A percentile compares a stretch with the other conserved stretches of the same genome.
These are phyloP conservation scores for Suillus americanus DNA, from an alignment of 768 basidiomycete species.

Conservation along the genomic window DNA sequence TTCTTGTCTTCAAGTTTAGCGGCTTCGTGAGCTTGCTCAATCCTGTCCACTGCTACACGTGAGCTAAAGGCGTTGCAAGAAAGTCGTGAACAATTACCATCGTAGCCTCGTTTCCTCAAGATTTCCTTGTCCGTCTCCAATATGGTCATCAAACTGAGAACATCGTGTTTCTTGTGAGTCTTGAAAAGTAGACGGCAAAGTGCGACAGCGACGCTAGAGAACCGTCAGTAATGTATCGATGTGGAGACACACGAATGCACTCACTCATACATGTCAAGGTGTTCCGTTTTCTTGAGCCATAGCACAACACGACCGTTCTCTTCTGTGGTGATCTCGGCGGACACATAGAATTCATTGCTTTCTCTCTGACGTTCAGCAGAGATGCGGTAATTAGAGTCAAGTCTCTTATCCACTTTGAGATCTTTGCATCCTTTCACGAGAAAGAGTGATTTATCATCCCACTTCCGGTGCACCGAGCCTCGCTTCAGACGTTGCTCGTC, in stretches of 20 bases:
- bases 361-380: background rate
- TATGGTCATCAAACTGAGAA: slow-evolving; percentile 85
- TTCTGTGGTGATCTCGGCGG: slow-evolving; percentile 48
- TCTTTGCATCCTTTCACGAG: slow-evolving; percentile 63
- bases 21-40: background rate
- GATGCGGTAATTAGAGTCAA: slow-evolving; percentile 43
- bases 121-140: slow-evolving; percentile 81
- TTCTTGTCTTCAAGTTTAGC: background rate
- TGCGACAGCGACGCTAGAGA: slow-evolving; percentile 68
- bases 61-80: background rate
- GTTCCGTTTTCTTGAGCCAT: slow-evolving; percentile 40
- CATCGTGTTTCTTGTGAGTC: slow-evolving; percentile 76
- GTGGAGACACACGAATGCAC: slow-evolving; percentile 42
- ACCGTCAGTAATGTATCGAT: slow-evolving; percentile 2
- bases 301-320: slow-evolving; percentile 59
- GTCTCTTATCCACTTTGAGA: slow-evolving; percentile 54
- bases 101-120: slow-evolving; percentile 77
- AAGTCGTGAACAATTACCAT: slow-evolving; percentile 44
- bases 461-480: slow-evolving; percentile 53
- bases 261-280: slow-evolving; percentile 79
- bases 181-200: slow-evolving; percentile 77
- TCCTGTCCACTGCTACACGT: background rate
- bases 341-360: slow-evolving; percentile 43
- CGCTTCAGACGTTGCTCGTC: slow-evolving; percentile 51
- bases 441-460: slow-evolving; percentile 57